A percentile compares a stretch with the other conserved stretches of the same genome.
These are phyloP conservation scores for Oidiodendron maius DNA, from an alignment of 495 filamentous ascomycete species.

Conservation along the genomic window DNA sequence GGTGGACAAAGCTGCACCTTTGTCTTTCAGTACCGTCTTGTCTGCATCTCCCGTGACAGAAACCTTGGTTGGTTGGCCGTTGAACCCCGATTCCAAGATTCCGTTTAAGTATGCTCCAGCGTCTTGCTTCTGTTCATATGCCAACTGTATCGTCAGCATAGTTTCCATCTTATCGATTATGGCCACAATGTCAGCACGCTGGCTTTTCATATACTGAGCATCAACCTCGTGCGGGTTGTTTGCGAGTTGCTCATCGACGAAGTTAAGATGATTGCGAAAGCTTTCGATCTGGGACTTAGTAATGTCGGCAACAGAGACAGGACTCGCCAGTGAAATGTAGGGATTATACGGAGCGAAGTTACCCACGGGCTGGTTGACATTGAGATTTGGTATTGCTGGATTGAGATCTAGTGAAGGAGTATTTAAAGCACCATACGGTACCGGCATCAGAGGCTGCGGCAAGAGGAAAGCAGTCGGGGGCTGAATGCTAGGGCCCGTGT, in stretches of 20 bases:
- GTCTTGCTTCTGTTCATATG: constrained; percentile 4
- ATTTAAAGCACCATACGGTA: constrained; percentile 22
- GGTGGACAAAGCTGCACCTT: not conserved
- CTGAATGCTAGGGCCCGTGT: constrained; percentile 2
- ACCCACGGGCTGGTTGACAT: not conserved
- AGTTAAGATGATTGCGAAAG: constrained; percentile 30
- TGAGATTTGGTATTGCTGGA: constrained; percentile 5
- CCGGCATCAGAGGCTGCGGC: constrained; percentile 13
- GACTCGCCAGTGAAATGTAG: not conserved
- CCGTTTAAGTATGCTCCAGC: not conserved
- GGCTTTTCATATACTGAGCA: constrained; percentile 19
- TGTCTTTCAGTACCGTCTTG: not conserved
- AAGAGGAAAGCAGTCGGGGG: constrained; percentile 2
- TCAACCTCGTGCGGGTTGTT: constrained; percentile 46
- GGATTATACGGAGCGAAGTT: constrained; percentile 4
- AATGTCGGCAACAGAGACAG: constrained; percentile 9
- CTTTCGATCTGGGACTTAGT: constrained; percentile 15
- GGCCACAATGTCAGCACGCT: constrained; percentile 7
- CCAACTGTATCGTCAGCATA: constrained; percentile 11
- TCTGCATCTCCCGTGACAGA: not conserved
- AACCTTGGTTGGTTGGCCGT: not conserved
- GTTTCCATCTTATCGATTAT: constrained; percentile 14
- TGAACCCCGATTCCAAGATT: not conserved
- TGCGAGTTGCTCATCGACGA: constrained; percentile 38
- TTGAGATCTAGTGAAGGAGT: constrained; percentile 10